These are phyloP conservation scores for Corchorus olitorius DNA, from an alignment of 345 rosid species.

Conservation along the genomic window DNA sequence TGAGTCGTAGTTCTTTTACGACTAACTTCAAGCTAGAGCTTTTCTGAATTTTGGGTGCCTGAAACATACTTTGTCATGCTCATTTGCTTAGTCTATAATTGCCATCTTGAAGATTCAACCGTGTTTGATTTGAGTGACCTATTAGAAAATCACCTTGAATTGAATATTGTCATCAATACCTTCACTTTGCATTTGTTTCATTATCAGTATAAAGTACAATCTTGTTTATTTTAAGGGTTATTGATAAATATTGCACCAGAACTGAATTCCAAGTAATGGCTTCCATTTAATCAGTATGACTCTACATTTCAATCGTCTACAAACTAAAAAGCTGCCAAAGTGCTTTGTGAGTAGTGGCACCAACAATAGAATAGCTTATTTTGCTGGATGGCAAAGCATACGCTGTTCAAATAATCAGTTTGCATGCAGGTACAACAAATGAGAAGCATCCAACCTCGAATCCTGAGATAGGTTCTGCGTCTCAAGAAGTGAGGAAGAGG, in stretches of 20 bases:
- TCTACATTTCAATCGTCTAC: not conserved
- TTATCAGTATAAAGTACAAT: not conserved
- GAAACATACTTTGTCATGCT: not conserved
- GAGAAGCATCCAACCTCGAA: slow-evolving; percentile 49
- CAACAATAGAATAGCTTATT: not conserved
- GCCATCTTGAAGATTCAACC: not conserved
- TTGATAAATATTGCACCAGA: not conserved
- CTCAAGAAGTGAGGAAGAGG: slow-evolving; percentile 70
- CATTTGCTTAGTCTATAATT: not conserved
- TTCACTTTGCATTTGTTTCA: not conserved
- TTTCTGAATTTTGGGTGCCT: not conserved
- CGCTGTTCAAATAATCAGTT: slow-evolving; percentile 4
- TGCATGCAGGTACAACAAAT: slow-evolving; percentile 46
- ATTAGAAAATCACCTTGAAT: not conserved
- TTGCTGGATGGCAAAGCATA: slow-evolving; percentile 5
- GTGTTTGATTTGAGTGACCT: not conserved
- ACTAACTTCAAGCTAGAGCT: not conserved
- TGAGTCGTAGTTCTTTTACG: not conserved
- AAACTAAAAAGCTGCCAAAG: not conserved
- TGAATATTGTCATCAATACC: not conserved
- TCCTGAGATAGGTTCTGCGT: slow-evolving; percentile 58
- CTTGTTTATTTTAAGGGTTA: not conserved
- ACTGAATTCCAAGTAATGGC: not conserved
- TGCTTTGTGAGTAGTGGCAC: not conserved
- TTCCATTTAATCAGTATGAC: not conserved